These are phyloP conservation scores for Pouteria campechiana DNA, from an alignment of 179 eudicot genomes.

Conservation along the genomic window DNA sequence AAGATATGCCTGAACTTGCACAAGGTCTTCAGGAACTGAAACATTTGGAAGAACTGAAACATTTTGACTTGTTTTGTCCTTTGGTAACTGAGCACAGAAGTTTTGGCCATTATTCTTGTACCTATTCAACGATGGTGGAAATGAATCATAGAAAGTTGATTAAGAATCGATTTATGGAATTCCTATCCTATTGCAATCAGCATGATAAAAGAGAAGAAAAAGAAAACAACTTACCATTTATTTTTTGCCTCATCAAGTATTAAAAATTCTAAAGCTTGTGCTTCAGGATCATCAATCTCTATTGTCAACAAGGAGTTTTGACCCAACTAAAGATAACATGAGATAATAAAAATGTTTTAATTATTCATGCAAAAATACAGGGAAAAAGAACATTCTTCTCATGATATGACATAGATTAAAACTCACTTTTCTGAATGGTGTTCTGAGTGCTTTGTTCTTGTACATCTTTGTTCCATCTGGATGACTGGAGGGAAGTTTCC, in stretches of 20 bases:
- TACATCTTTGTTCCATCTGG: constrained; percentile 71
- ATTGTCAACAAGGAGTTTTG: constrained; percentile 40
- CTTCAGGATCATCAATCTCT: constrained; percentile 77
- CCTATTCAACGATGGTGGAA: constrained; percentile 30
- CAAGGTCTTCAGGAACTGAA: constrained; percentile 95
- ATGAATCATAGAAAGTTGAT: not conserved
- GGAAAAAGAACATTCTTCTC: not conserved
- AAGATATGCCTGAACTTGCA: constrained; percentile 76
- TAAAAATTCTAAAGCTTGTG: constrained; percentile 89
- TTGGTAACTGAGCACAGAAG: constrained; percentile 56
- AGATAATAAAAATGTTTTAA: constrained; percentile 1
- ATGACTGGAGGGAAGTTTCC: constrained; percentile 70
- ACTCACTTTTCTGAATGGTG: constrained; percentile 69
- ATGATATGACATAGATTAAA: constrained; percentile 2
- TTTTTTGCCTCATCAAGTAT: constrained; percentile 71
- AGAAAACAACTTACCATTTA: constrained; percentile 46
- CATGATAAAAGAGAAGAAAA: not conserved
- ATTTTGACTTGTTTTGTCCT: constrained; percentile 23
- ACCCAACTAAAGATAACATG: constrained; percentile 53
- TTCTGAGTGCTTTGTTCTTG: constrained; percentile 73
- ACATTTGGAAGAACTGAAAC: constrained; percentile 22
- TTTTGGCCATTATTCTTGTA: constrained; percentile 78
- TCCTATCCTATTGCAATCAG: not conserved
- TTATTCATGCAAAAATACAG: not conserved
- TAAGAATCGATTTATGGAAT: not conserved